Evolutionary conservation across 352 stramenopile genomes (phyloP).

Genomic region (Pythium aphanidermatum): DNA sequence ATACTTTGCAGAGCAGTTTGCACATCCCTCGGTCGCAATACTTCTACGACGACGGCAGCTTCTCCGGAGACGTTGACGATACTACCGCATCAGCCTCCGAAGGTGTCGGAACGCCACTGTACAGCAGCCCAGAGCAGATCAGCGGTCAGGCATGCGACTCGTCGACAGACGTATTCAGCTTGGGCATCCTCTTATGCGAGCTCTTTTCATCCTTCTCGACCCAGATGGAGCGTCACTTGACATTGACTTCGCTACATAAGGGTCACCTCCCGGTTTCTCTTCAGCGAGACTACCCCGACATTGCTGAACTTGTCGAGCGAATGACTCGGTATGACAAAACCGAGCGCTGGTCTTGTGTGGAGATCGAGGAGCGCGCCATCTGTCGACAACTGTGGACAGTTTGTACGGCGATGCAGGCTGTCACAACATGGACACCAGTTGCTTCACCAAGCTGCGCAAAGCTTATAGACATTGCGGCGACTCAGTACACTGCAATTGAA

Average conservation of each 20-base stretch:
- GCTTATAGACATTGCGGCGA: too few species aligned
- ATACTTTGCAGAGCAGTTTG: constrained; percentile 49
- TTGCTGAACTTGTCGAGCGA: constrained; percentile 34
- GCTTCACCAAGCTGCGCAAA: too few species aligned
- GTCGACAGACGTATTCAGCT: constrained; percentile 66
- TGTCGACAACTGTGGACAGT: constrained; percentile 3
- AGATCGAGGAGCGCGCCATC: constrained; percentile 31
- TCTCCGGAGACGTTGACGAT: constrained; percentile 19
- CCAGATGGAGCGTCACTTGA: constrained; percentile 70
- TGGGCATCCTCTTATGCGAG: constrained; percentile 68
- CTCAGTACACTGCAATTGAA: too few species aligned
- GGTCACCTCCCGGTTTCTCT: constrained; percentile 33
- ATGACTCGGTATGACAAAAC: constrained; percentile 46
- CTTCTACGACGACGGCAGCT: constrained; percentile 30
- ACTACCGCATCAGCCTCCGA: constrained; percentile 48
- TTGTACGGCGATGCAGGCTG: background rate
- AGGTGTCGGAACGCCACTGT: constrained; percentile 61
- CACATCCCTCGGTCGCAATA: constrained; percentile 52
- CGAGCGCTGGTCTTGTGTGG: constrained; percentile 34
- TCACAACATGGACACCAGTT: background rate
- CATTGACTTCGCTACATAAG: constrained; percentile 40
- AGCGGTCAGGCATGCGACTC: constrained; percentile 34
- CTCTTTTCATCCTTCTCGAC: constrained; percentile 70
- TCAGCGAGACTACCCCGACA: constrained; percentile 28
- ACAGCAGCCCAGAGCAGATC: constrained; percentile 71